Base-by-base conservation (phyloP, 441 rosid species). In the Erodium trifolium region DNA sequence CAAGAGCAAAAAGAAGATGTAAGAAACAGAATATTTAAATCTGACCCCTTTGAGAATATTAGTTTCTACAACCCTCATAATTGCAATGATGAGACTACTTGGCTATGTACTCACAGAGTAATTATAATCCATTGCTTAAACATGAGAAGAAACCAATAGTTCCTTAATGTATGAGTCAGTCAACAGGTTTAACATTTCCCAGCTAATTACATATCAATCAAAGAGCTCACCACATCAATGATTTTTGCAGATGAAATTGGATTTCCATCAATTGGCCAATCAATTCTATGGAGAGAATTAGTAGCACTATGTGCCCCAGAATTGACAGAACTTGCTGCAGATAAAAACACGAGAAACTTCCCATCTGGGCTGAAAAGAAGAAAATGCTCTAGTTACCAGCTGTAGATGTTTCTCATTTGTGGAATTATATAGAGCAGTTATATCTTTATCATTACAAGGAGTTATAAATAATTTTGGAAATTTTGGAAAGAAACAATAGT, bases 251-350 rank as follows among this genome's bases (percentile, higher is more conserved):
- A 72, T 68, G 83, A 68, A 63, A 73, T 67, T 34, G 78, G 70
- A 68, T 85, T 80, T 74, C 85, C 83, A 83, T 87, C 79, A 35
- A 75, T 74, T 29, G 88, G 87, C 99, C 99, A 94, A 41, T 82
- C 88, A 72, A 94, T 84, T 77, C 77, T 86, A 78, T 90, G 89
- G 74, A 92, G 90, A 39, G 98, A 90, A 68, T 86, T 81, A 47
- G 98, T 94, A 47, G 87, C 85, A 41, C 72, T 66, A 81, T 92
- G 98, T 0, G 82, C 87, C 59, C 97, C 97, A 45, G 96, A 86
- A 76, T 90, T 92, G 71, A 90, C 97, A 69, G 97, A 81, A 70
- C 79, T 79, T 78, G 83, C 86, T 63, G 87, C 86, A 47, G 98
- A 92, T 71, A 87, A 31, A 81, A 88, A 94, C 69, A 90, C 79